Evolutionary conservation across 2,329 filamentous ascomycete genomes (phyloP), one percentile per base, ranked within the genome.

Genomic region (Alternaria postmessia): DNA sequence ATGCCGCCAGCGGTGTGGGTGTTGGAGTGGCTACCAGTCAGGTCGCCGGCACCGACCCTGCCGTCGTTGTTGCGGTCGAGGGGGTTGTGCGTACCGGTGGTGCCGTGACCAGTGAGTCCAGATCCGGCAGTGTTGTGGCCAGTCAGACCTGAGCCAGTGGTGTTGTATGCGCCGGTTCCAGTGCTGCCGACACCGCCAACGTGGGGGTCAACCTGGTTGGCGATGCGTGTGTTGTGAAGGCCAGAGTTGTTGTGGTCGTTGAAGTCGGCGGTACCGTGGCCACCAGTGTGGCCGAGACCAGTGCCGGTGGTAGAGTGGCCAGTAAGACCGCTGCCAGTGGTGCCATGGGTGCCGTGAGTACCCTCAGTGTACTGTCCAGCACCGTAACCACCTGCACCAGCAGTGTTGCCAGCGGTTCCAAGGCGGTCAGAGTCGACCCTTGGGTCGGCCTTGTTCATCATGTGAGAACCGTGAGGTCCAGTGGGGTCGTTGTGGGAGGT

Each of bases 201-300:
- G n/a, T 75, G 68, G 6, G 77, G 77, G 46, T 79, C 77, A 4
- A 68, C 44, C 67, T 79, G 54, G 53, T 60, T 60, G 41, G 53
- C 53, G 20, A 57, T 41, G 41, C n/a, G 57, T 3, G 59, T 68
- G 41, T 67, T 66, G 69, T 79, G 77, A 8, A 75, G 76, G 4
- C 77, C 78, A 53, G 75, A 75, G 5, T 77, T 78, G 51, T 74
- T 71, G n/a, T 76, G 78, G 51, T 62, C 54, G 70, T 74, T 56
- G 71, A 71, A 47, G 51, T 66, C 64, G 28, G 49, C 24, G 9
- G 57, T 59, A 16, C 46, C 46, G 26, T 57, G 46, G 16, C 38
- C 36, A 11, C 44, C 44, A 32, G 42, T 32, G 24, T 24, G 24
- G 24, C 51, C 51, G 20, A 54, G 51, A 26, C 51, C 51, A 16